A percentile compares a stretch with the other conserved stretches of the same genome.
These are phyloP conservation scores for Cadophora gregata DNA, from an alignment of 2,329 filamentous ascomycete genomes.

Conservation along the genomic window DNA sequence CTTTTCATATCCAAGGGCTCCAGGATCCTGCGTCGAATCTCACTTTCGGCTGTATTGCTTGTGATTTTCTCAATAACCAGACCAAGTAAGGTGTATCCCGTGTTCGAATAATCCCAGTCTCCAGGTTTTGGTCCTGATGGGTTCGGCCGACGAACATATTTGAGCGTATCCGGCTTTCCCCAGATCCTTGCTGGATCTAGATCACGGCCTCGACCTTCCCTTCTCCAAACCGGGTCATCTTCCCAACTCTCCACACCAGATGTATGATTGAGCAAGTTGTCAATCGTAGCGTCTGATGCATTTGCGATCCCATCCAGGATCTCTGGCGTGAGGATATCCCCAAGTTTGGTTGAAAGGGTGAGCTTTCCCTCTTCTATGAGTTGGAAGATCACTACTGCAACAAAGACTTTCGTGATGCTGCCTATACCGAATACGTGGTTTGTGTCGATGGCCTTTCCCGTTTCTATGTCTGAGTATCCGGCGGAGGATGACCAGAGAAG, in stretches of 20 bases:
- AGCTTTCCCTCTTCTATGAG: slow-evolving; percentile 27
- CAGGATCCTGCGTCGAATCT: background rate
- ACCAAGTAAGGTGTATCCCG: background rate
- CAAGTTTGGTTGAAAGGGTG: slow-evolving; percentile 17
- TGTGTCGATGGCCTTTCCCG: background rate
- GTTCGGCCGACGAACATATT: background rate
- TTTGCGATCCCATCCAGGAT: slow-evolving; percentile 19
- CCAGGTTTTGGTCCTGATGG: background rate
- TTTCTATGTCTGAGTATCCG: slow-evolving; percentile 12
- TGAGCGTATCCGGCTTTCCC: background rate
- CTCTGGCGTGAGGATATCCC: slow-evolving; percentile 6
- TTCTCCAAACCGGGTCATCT: slow-evolving; percentile 19
- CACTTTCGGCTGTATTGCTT: background rate
- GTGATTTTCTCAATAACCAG: background rate
- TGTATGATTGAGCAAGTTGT: slow-evolving; percentile 23
- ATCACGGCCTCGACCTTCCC: background rate
- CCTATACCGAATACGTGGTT: slow-evolving; percentile 28
- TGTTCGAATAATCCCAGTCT: background rate
- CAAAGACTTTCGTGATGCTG: slow-evolving; percentile 33
- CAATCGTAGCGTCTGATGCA: slow-evolving; percentile 23
- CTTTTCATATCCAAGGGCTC: slow-evolving; percentile 18
- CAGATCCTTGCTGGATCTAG: background rate
- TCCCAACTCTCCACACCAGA: slow-evolving; percentile 30
- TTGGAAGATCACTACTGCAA: slow-evolving; percentile 27
- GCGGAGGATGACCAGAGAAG: slow-evolving; percentile 24